Conservation (phyloP, 2,329 filamentous ascomycete genomes). For the Alternaria sp. region DNA sequence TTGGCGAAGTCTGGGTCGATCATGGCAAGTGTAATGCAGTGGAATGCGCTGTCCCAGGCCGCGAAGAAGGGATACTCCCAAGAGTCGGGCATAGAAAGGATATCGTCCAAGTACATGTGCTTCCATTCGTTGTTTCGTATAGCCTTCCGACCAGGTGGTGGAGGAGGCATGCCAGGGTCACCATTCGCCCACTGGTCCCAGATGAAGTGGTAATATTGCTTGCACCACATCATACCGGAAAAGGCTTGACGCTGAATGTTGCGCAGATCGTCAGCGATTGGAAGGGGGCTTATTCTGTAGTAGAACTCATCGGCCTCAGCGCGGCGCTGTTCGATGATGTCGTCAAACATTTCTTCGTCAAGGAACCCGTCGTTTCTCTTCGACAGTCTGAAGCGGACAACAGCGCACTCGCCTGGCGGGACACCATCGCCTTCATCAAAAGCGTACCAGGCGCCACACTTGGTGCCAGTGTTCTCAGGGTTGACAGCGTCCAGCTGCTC, state of each 20-base stretch:
- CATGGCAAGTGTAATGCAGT: constrained; percentile 95
- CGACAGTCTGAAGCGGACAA: constrained; percentile 90
- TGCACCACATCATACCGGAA: constrained; percentile 98
- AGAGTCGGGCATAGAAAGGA: constrained; percentile 96
- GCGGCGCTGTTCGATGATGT: constrained; percentile 84
- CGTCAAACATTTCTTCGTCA: constrained; percentile 91
- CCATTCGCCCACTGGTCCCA: constrained; percentile 99
- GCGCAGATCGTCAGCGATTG: constrained; percentile 90
- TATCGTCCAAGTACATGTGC: constrained; percentile 93
- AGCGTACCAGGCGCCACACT: constrained; percentile 88
- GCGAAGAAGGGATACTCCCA: constrained; percentile 99
- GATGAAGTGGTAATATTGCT: constrained; percentile 95
- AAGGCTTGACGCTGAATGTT: constrained; percentile 96
- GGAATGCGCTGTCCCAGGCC: constrained; percentile 96
- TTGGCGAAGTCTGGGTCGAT: constrained; percentile 98
- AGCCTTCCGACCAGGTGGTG: constrained; percentile 79
- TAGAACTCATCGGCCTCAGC: constrained; percentile 98
- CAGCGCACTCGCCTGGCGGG: constrained; percentile 88
- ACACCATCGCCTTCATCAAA: constrained; percentile 93
- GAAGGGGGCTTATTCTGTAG: constrained; percentile 88
- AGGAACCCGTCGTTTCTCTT: constrained; percentile 78
- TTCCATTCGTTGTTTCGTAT: constrained; percentile 92
- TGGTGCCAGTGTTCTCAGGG: constrained; percentile 81
- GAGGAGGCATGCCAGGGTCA: constrained; percentile 86
- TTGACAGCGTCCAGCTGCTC: constrained; percentile 84